Conservation (phyloP, 2,329 filamentous ascomycete species). For the Neocucurbitaria cava region DNA sequence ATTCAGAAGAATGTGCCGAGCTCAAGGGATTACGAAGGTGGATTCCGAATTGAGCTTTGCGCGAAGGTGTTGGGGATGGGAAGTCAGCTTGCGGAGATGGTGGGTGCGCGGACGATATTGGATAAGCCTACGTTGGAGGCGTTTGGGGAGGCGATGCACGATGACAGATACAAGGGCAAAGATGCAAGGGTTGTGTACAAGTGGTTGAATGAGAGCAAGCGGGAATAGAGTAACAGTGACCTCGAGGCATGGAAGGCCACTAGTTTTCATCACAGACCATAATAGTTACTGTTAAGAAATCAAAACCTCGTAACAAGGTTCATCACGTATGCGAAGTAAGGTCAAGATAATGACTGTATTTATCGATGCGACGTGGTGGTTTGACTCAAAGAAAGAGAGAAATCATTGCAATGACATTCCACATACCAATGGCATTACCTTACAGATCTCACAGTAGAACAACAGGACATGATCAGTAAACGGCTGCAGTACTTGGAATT, state of each 20-base stretch:
- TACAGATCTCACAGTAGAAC: background rate
- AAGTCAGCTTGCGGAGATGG: conserved; percentile 43
- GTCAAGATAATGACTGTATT: too few species aligned
- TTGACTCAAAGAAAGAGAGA: too few species aligned
- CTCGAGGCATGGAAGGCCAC: too few species aligned
- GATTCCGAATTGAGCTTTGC: conserved; percentile 46
- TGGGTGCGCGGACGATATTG: conserved; percentile 41
- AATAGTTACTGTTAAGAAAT: too few species aligned
- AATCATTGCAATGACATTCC: too few species aligned
- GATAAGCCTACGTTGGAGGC: conserved; percentile 40
- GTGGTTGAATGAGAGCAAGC: conserved; percentile 42
- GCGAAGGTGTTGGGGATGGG: conserved; percentile 46
- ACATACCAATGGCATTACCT: too few species aligned
- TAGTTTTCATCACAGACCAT: too few species aligned
- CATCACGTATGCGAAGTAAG: too few species aligned
- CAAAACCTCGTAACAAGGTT: too few species aligned
- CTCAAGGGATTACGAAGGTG: conserved; percentile 48
- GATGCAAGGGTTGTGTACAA: conserved; percentile 44
- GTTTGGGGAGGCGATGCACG: conserved; percentile 36
- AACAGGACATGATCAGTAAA: background rate
- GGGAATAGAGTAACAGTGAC: conserved; percentile 19
- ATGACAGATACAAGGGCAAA: conserved; percentile 40
- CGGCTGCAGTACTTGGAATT: background rate
- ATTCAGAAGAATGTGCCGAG: conserved; percentile 47
- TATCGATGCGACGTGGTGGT: too few species aligned